Evolutionary conservation across 192 early-diverging fungal genomes (phyloP).

Genomic region (Mortierella antarctica): DNA sequence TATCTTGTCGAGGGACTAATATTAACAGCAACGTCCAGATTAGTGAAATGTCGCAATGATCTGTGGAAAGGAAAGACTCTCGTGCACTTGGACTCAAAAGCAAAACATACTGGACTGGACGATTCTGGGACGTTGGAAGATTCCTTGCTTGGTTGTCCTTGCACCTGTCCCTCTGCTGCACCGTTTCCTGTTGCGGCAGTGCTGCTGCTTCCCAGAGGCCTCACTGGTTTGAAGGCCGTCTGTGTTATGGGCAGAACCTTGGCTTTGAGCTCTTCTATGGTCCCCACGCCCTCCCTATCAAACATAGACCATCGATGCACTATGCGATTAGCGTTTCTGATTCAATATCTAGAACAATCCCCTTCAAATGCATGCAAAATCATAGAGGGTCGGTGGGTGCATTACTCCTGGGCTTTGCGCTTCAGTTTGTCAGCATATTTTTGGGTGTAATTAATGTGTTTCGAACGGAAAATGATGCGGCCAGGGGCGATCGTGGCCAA

Average conservation of each 20-base stretch:
- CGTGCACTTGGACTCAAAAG: too few species aligned
- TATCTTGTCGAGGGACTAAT: constrained; percentile 65
- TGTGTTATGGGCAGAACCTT: constrained; percentile 20
- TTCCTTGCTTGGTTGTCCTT: background rate
- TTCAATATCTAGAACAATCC: background rate
- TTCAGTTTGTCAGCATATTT: constrained; percentile 78
- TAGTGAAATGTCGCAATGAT: background rate
- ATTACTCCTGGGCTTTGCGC: constrained; percentile 62
- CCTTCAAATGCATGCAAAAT: background rate
- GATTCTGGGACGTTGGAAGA: too few species aligned
- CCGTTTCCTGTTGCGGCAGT: background rate
- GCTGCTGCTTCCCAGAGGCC: constrained; percentile 21
- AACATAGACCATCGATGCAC: background rate
- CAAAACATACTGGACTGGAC: too few species aligned
- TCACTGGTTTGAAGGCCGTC: constrained; percentile 27
- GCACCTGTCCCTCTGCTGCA: background rate
- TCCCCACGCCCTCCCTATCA: constrained; percentile 59
- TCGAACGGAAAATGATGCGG: constrained; percentile 29
- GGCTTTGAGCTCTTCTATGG: constrained; percentile 59
- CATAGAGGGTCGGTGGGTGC: background rate
- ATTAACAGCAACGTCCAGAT: background rate
- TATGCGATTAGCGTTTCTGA: background rate
- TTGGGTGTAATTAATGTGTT: constrained; percentile 62
- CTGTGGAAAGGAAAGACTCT: too few species aligned
- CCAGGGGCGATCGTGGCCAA: constrained; percentile 10